phyloP scores from a whole-genome alignment of 2,329 filamentous ascomycete genomes.

The Fusarium pseudonygamai region DNA sequence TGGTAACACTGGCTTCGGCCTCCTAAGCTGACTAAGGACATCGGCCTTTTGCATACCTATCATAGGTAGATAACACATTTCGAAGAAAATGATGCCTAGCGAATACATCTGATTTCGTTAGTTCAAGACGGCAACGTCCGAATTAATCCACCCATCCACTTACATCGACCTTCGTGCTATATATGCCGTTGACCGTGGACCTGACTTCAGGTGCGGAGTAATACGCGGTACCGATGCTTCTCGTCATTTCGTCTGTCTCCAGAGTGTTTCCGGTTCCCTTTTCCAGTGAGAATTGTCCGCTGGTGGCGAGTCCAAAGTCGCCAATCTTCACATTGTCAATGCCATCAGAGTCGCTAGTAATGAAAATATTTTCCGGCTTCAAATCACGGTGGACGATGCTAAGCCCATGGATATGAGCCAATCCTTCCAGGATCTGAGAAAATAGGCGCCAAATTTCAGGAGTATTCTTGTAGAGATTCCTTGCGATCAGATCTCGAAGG shows the following conservation, averaged over 20 bases:
- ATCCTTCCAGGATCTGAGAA: conserved; percentile 87
- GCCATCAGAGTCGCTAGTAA: conserved; percentile 73
- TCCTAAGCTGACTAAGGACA: conserved; percentile 74
- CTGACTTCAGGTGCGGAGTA: conserved; percentile 95
- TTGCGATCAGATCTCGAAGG: conserved; percentile 84
- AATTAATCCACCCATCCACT: conserved; percentile 46
- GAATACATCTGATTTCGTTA: conserved; percentile 81
- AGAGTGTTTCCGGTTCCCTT: conserved; percentile 54
- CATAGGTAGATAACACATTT: conserved; percentile 84
- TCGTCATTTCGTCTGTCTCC: conserved; percentile 72
- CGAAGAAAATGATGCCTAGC: conserved; percentile 95
- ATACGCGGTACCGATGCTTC: conserved; percentile 79
- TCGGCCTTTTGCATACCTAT: conserved; percentile 72
- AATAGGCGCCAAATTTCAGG: conserved; percentile 91
- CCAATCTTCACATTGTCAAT: conserved; percentile 93
- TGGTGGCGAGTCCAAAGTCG: conserved; percentile 94
- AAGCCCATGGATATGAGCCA: conserved; percentile 88
- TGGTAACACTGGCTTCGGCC: conserved; percentile 75
- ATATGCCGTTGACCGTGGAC: conserved; percentile 77
- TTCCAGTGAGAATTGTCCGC: conserved; percentile 77
- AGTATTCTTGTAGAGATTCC: conserved; percentile 76
- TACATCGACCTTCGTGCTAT: conserved; percentile 92
- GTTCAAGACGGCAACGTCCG: background rate
- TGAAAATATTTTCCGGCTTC: conserved; percentile 98
- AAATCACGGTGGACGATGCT: conserved; percentile 96